Evolutionary conservation across 805 yeast genomes (phyloP), one percentile per base, ranked within the genome.

Genomic region (Blastobotrys robertii): DNA sequence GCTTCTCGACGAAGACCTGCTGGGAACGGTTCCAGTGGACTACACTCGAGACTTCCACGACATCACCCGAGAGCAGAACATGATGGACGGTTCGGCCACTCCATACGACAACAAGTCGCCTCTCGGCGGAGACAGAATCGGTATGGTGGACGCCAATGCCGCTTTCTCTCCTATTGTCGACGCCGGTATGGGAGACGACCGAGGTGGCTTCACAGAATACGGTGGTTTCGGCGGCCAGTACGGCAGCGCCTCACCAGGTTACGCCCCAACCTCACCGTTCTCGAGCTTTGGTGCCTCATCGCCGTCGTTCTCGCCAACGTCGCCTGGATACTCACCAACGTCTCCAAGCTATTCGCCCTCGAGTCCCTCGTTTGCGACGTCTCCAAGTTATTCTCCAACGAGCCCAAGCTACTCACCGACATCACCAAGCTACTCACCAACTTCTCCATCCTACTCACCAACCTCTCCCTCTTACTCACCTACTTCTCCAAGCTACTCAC

Each of bases 111-210:
- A 69, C 43, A 73, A 75, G 46, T 73, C 75, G 34, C 84, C 82
- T 10, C 54, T 68, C 36, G 46, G 42, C 15, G 63, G 59, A 19
- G 50, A 49, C 31, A 45, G 53, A n/a, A 55, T 57, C 38, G 53
- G 50, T 8, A 51, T 54, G 28, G 66, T 75, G 46, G 86, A 82
- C 50, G 78, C 81, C 30, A 85, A 84, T 55, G 71, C 70, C 2
- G 49, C 62, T 19, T 92, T 92, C 72, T 92, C 98, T 39, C 98
- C 98, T 44, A 72, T 92, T 61, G 84, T 74, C 31, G 92, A 87
- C 48, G 77, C 95, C 29, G 95, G 96, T 52, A 74, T 80, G 42
- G 74, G 75, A 37, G 87, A 83, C 45, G 86, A 79, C 43, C 71
- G 80, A 29, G 95, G 95, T 44, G 94, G 94, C 4, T 81, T 86